A percentile compares a stretch with the other conserved stretches of the same genome.
phyloP scores from a whole-genome alignment of 148 eudicot species.

The Arbutus unedo region DNA sequence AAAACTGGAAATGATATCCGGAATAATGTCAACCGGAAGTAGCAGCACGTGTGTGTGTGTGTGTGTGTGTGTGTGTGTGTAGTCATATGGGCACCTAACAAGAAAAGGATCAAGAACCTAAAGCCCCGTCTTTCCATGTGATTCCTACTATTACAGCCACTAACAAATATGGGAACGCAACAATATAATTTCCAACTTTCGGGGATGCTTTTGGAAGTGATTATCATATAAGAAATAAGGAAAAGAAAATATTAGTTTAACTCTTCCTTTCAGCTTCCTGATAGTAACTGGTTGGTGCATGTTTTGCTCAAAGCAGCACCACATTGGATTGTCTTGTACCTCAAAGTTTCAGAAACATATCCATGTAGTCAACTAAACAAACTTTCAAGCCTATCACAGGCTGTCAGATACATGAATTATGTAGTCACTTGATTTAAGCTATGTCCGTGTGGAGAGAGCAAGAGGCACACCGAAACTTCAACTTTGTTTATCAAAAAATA shows the following conservation, averaged over 20 bases:
- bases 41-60: background rate
- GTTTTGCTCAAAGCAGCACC: background rate
- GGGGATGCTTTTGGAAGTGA: background rate
- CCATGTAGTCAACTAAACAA: background rate
- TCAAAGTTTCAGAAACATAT: background rate
- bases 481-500: no score
- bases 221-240: background rate
- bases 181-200: background rate
- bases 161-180: background rate
- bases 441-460: background rate
- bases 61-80: background rate
- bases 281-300: background rate
- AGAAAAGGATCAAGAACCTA: background rate
- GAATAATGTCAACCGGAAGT: background rate
- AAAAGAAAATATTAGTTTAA: background rate
- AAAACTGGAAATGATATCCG: background rate
- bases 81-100: background rate
- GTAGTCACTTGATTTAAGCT: background rate
- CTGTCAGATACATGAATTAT: background rate
- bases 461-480: no score
- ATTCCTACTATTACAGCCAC: background rate
- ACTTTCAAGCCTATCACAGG: background rate
- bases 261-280: background rate
- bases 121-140: background rate
- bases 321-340: background rate